Evolutionary conservation across 163 green algal genomes (phyloP), one percentile per base, ranked within the genome.

Genomic region (Chlamydomonas reinhardtii): DNA sequence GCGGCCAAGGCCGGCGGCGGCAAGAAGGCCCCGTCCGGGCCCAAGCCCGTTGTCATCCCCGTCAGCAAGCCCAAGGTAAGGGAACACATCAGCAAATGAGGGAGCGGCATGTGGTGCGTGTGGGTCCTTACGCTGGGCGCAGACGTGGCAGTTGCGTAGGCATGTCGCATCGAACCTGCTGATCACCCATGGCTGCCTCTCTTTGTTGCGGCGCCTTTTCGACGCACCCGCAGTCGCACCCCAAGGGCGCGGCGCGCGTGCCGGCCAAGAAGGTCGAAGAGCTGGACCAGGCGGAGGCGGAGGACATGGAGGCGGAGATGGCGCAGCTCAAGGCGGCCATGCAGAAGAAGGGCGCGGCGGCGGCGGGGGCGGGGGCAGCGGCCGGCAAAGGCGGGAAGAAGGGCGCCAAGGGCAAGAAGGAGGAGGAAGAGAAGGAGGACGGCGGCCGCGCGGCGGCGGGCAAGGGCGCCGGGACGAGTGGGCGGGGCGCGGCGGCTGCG

Each of bases 1-100:
- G 64, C 59, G 31, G n/a, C 35, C 74, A 84, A 74, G 66, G 72
- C 2, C 17, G 43, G 56, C 17, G 43, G 56, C 43, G 35, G 3
- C 48, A 72, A 70, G 61, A 34, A 12, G 16, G n/a, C 56, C 16
- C 14, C 29, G 37, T 11, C 65, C 11, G 82, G n/a, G 14, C 71
- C 70, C 56, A 66, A 81, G 70, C 68, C 68, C 16, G 54, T 81
- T 3, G 29, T 81, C 71, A 80, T 87, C 35, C 81, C 81, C 70
- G 81, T 87, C 70, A 81, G 70, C 81, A 80, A 76, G n/a, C 81
- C 81, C 34, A 87, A 87, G 81, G 81, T 85, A 32, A 31, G 73
- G 15, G n/a, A n/a, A n/a, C 64, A 27, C 43, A 54, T 6, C 43
- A 54, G 43, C n/a, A n/a, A n/a, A n/a, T n/a, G n/a, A n/a, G n/a